Base-by-base conservation (phyloP, 208 protist genomes). In the Leishmania gerbilli region DNA sequence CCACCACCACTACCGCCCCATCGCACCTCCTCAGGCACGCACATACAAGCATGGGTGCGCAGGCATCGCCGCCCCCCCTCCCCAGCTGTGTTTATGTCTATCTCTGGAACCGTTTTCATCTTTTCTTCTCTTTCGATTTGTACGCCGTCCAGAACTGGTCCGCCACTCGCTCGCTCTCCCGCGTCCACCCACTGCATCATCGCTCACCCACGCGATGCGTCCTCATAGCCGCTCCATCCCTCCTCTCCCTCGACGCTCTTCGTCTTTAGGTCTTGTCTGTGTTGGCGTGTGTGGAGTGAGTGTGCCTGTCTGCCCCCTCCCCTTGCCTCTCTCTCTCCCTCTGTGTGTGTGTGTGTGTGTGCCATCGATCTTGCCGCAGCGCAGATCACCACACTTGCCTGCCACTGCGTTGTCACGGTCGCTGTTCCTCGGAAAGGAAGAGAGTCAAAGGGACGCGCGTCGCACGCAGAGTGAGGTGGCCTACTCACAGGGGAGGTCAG, bases 221-320 rank as follows among this genome's bases (percentile, higher is more conserved):
- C 71, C 42, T 58, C 19, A 71, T 21, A 71, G 40, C 67, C 49
- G 45, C 53, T 9, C n/a, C 34, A 15, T 42, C 27, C 21, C 72
- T 60, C 45, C 53, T 60, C 49, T 62, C 19, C 24, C 21, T 34
- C 53, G 31, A 62, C 49, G 31, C 21, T 19, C 45, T 76, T 60
- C 51, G n/a, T 17, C 21, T 71, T 40, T 64, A 47, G 31, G 24
- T 65, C 21, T 55, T 76, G n/a, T 67, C 55, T 53, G 37, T 75
- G 34, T 76, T 69, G 21, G 58, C 86, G 65, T 71, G n/a, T 58
- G 31, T 77, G 58, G 67, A 24, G 74, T 53, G 74, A 17, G 37
- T 58, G 53, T 27, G 19, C 53, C 53, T 71, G 76, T 34, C 58
- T 27, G 27, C n/a, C 58, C 45, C 45, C 45, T 49, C 45, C 45